Evolutionary conservation across 2,329 filamentous ascomycete species (phyloP), one percentile per base, ranked within the genome.

Genomic region (Colletotrichum sansevieriae): DNA sequence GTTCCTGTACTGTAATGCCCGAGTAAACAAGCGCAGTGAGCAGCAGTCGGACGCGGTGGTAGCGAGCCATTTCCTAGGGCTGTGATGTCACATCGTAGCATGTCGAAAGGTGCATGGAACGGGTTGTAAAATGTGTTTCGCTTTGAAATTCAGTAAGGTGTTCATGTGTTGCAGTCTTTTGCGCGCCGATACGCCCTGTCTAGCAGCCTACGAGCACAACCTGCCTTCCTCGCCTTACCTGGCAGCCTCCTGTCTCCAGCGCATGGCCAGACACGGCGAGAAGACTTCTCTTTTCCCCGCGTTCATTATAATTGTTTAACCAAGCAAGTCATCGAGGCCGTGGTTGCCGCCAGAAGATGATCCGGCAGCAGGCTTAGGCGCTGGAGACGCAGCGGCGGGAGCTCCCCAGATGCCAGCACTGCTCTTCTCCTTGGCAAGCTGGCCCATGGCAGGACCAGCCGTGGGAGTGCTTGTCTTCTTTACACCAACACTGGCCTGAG

Each of bases 391-490:
- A 72, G 83, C 69, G 55, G 89, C 84, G 15, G 91, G 86, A 0
- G 92, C 88, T 18, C 95, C 96, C 94, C 97, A 99, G 71, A 99
- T 93, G 8, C 95, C 94, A 15, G 95, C 94, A 74, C 91, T 94
- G 67, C 94, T 96, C 86, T 98, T 98, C 81, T 98, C 94, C 84
- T 98, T 98, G n/a, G 95, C 95, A 80, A 99, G 89, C 78, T 97
- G 95, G 35, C 94, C 95, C 82, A 99, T 87, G 63, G 95, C 95
- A 59, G 94, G 91, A 0, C 91, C 92, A 67, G 90, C 86, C 62
- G 83, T 84, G 12, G 86, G 84, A 2, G 90, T 87, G 69, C 81
- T 85, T 1, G 86, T 81, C 82, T 96, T 97, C 84, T 94, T 94
- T 72, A 94, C 87, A 54, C 91, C 90, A 11, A 87, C 87, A 71